Evolutionary conservation across 2,329 filamentous ascomycete species (phyloP), one percentile per base, ranked within the genome.

Genomic region (Calonectria pseudoturangicola): DNA sequence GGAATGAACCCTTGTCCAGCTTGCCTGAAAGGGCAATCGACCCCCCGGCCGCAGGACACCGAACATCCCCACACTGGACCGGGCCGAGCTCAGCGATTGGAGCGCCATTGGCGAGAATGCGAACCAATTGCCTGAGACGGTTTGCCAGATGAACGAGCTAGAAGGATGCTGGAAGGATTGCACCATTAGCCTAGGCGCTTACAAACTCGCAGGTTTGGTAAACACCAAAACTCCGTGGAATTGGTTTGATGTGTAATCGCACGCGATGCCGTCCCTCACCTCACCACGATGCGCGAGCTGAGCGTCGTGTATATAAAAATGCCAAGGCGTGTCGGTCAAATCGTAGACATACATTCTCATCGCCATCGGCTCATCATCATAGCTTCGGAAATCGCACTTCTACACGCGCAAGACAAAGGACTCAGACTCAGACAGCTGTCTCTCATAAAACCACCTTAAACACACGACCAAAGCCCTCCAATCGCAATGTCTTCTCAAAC

Each of bases 401-500:
- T 15, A 41, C 33, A 58, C 36, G 25, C n/a, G 6, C n/a, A 58
- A 36, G 28, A 54, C 50, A 39, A 25, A 33, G 36, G 54, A 27
- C 54, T 58, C 33, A 58, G 54, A 58, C 30, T 33, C 30, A 33
- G 30, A 33, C 54, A 39, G 25, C 13, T 39, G 54, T 58, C 28
- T 58, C 33, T 58, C 25, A 39, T 41, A 54, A 56, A 39, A 65
- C 50, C 64, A 25, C 12, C 43, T 9, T 36, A 39, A 56, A 62
- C 36, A 48, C 36, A 41, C 30, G 56, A 50, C 43, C 43, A 21
- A 8, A 33, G 43, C 67, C 36, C 41, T 68, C 66, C 15, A 47
- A 68, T 41, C 30, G 54, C 30, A 50, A 76, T 76, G 72, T 70
- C 72, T 51, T 74, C 74, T 6, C 33, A 39, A 21, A 39, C 33